Base-by-base conservation (phyloP, 768 basidiomycete genomes). In the Lepiota venenata region DNA sequence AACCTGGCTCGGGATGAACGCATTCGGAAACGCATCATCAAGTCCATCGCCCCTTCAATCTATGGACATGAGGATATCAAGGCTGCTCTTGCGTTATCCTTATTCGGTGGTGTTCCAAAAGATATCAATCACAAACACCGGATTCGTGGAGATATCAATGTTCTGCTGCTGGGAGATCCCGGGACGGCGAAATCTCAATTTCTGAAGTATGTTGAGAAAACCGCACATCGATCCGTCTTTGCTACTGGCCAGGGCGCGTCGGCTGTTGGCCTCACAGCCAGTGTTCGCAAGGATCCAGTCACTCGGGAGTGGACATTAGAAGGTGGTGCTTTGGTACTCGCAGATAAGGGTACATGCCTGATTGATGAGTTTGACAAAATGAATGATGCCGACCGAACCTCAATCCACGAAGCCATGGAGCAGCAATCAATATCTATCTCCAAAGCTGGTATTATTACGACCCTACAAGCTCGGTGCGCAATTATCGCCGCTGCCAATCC, bases 301-400 rank as follows among this genome's bases (percentile, higher is more conserved):
- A 98, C 97, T 10, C 82, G 88, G 16, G 97, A 98, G 71, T 99
- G 97, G 97, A 98, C 97, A 2, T 80, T 99, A 22, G 97, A 99
- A 70, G 97, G 97, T 12, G 97, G 97, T 8, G 97, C 97, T 2
- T 78, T 99, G 9, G 97, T 99, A n/a, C 78, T 99, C 16, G 97
- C 97, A 2, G 97, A 99, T 72, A 97, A 96, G 71, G 97, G 97
- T 11, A 92, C 89, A 22, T 98, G 97, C 65, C 76, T 98, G 36
- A 99, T 99, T 61, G 97, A 99, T 72, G 97, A 98, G 69, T 98
- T 99, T 68, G 97, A 99, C 76, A 99, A 99, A 78, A 99, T 99
- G 97, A 98, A 98, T 71, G 97, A 98, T 63, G 82, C 92, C 14
- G 96, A 99, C 68, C 80, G 96, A 62, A 98, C 95, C 14, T 97